Evolutionary conservation across 495 filamentous ascomycete genomes (phyloP).

Genomic region (Trichoderma virens): DNA sequence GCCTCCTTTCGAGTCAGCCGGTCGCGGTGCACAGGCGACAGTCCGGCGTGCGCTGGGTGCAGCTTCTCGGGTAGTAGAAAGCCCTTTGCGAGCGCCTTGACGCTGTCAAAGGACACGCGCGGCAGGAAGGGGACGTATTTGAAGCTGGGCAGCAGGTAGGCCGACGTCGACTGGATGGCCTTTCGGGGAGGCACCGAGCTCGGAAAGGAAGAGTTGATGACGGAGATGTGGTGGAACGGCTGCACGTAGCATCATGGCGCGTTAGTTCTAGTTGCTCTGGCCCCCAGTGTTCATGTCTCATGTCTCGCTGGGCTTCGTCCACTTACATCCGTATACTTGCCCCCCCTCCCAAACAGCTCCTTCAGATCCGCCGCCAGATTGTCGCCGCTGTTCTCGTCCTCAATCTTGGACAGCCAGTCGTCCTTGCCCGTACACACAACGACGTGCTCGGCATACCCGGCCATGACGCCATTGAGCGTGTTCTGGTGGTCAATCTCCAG

Average conservation of each 20-base stretch:
- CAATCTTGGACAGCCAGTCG: slow-evolving; percentile 74
- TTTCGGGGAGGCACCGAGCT: slow-evolving; percentile 32
- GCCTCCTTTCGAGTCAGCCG: slow-evolving; percentile 31
- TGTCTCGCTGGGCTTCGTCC: slow-evolving; percentile 13
- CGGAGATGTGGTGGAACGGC: slow-evolving; percentile 72
- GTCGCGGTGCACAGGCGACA: slow-evolving; percentile 44
- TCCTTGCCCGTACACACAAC: slow-evolving; percentile 69
- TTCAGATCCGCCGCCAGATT: slow-evolving; percentile 67
- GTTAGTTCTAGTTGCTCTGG: slow-evolving; percentile 16
- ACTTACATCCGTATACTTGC: slow-evolving; percentile 64
- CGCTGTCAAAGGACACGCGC: slow-evolving; percentile 37
- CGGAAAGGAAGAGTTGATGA: slow-evolving; percentile 63
- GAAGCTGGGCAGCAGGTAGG: slow-evolving; percentile 70
- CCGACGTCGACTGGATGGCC: slow-evolving; percentile 48
- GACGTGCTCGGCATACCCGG: slow-evolving; percentile 73
- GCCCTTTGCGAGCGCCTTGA: slow-evolving; percentile 49
- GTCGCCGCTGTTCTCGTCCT: slow-evolving; percentile 43
- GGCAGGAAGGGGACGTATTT: slow-evolving; percentile 68
- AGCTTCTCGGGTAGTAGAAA: slow-evolving; percentile 52
- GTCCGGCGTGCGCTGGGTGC: slow-evolving; percentile 46
- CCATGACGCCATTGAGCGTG: slow-evolving; percentile 64
- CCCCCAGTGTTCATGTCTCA: slow-evolving; percentile 13
- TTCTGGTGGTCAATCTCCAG: slow-evolving; percentile 69
- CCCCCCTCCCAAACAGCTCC: slow-evolving; percentile 54
- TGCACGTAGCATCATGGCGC: slow-evolving; percentile 23